Conservation (phyloP, 2,329 filamentous ascomycete species). For the Cordyceps tenuipes region DNA sequence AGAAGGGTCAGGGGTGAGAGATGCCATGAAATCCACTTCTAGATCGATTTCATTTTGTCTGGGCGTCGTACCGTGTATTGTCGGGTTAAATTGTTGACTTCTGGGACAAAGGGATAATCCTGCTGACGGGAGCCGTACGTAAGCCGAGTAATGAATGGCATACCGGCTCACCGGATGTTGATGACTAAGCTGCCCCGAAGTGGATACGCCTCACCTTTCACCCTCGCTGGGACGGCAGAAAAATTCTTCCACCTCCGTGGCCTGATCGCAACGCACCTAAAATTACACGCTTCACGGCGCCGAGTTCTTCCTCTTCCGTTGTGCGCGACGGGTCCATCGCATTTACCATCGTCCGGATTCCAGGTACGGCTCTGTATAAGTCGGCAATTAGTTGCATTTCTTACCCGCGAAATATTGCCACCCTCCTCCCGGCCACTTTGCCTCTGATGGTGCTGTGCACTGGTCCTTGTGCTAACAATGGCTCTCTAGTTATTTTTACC, state of each 20-base stretch:
- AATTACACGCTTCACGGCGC: slow-evolving; percentile 20
- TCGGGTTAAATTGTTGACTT: not conserved
- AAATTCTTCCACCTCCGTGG: slow-evolving; percentile 20
- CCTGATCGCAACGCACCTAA: slow-evolving; percentile 11
- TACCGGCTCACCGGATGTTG: not conserved
- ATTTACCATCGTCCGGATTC: slow-evolving; percentile 35
- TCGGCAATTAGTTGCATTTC: slow-evolving; percentile 16
- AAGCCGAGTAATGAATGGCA: not conserved
- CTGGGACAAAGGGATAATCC: not conserved
- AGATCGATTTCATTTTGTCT: not conserved
- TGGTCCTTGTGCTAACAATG: slow-evolving; percentile 8
- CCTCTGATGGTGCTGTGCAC: not conserved
- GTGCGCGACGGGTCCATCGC: slow-evolving; percentile 29
- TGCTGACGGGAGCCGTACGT: not conserved
- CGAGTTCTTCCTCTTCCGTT: slow-evolving; percentile 43
- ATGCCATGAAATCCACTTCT: not conserved
- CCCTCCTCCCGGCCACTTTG: not conserved
- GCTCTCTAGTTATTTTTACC: not conserved
- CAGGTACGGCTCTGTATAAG: slow-evolving; percentile 27
- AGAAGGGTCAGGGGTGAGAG: not conserved
- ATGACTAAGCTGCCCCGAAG: slow-evolving; percentile 10
- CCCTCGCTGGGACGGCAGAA: slow-evolving; percentile 4
- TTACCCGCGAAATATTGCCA: not conserved
- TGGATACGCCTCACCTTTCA: too few species aligned
- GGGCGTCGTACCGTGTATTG: not conserved